Base-by-base conservation (phyloP, 345 rosid species). In the Populus deltoides region DNA sequence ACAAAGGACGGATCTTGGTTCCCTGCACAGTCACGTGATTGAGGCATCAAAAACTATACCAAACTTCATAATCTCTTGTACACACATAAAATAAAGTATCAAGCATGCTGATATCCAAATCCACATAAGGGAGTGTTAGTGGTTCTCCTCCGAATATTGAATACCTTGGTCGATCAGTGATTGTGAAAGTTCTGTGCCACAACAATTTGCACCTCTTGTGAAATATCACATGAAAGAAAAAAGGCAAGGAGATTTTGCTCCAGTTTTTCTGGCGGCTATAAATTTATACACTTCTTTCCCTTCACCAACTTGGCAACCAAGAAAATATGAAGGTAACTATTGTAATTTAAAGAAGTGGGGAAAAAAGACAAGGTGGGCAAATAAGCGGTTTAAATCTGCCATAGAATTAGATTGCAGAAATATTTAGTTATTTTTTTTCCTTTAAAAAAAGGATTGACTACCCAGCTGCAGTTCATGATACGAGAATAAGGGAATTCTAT, bases 1-100 rank as follows among this genome's bases (percentile, higher is more conserved):
- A 93, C 81, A 93, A 78, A 7, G 95, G 98, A 47, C 73, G 81
- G 39, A 92, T 92, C 70, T 90, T 89, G 76, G 84, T 87, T 80
- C 91, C 98, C 98, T 95, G 88, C 74, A 80, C n/a, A 59, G 35
- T 7, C 17, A 59, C 20, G 43, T 18, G 29, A 33, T 38, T 33
- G 12, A 59, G n/a, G 7, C 3, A 65, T 25, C 22, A 18, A 65
- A 51, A 47, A 33, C 38, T 18, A 18, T 7, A 61, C 7, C n/a
- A 45, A 36, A 47, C 62, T 45, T n/a, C 35, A 4, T 65, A 20
- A 74, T 43, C 47, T 43, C 47, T 11, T 24, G n/a, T 8, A 59
- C 63, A 59, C 63, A 57, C 63, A 43, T 1, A 43, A 43, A 10
- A 11, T 10, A 11, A 43, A 43, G 47, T 49, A 16, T 38, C 49